Evolutionary conservation across 2,329 filamentous ascomycete genomes (phyloP).

Genomic region (Rutstroemia sp.): DNA sequence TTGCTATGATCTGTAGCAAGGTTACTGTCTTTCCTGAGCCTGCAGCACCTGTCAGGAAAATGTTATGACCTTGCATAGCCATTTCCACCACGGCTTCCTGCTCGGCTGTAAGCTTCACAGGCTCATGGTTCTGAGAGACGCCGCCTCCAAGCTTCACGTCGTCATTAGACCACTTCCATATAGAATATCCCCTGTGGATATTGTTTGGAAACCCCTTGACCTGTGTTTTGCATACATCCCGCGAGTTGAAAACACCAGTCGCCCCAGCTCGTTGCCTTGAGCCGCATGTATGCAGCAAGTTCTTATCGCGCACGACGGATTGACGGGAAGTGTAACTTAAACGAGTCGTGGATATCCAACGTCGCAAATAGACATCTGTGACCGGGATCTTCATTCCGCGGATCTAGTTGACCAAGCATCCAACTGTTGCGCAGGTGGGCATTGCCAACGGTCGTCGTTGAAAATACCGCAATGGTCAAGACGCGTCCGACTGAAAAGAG

Average conservation of each 20-base stretch:
- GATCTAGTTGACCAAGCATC: too few species aligned
- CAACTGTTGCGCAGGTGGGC: too few species aligned
- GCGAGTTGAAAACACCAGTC: slow-evolving; percentile 13
- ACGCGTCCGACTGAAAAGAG: too few species aligned
- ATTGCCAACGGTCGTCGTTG: too few species aligned
- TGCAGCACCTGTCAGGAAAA: slow-evolving; percentile 27
- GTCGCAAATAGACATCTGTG: too few species aligned
- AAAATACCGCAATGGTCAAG: too few species aligned
- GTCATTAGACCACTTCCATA: neutral
- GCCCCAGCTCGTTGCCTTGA: slow-evolving; percentile 1
- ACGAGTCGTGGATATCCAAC: too few species aligned
- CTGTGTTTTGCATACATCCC: slow-evolving; percentile 15
- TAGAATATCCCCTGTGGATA: slow-evolving; percentile 12
- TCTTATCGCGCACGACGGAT: too few species aligned
- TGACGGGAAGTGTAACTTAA: too few species aligned
- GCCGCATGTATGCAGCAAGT: too few species aligned
- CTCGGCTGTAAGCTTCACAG: slow-evolving; percentile 17
- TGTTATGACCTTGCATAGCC: slow-evolving; percentile 22
- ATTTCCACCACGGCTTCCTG: slow-evolving; percentile 21
- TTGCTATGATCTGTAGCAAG: slow-evolving; percentile 17
- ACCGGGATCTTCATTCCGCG: too few species aligned
- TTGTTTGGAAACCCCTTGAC: slow-evolving; percentile 10
- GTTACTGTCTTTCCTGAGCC: slow-evolving; percentile 25
- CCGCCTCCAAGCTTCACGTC: neutral
- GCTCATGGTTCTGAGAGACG: neutral